Percentiles rank a stretch among this genome's conserved stretches.
Evolutionary conservation across 805 yeast species (phyloP).

Genomic region (Ogataea neopini): DNA sequence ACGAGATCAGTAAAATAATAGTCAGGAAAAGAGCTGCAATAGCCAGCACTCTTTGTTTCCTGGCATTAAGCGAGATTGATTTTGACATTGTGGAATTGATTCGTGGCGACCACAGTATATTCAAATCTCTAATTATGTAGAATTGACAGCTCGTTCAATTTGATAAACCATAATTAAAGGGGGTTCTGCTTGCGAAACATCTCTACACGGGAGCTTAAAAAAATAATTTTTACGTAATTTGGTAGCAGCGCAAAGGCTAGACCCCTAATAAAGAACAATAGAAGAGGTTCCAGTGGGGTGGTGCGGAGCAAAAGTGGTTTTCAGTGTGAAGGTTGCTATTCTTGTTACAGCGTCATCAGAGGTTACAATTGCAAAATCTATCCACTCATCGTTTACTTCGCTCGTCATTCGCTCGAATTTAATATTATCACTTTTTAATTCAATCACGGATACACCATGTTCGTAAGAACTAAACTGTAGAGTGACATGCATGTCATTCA

Average conservation of each 20-base stretch:
- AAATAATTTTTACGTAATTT: background rate
- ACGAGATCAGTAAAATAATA: conserved; percentile 38
- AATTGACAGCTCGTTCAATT: background rate
- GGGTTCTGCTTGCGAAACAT: background rate
- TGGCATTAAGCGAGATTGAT: conserved; percentile 21
- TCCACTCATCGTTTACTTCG: no score
- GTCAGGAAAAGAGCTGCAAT: conserved; percentile 43
- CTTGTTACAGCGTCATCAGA: no score
- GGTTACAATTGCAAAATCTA: no score
- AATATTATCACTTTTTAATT: background rate
- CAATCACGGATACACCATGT: background rate
- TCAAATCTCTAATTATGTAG: background rate
- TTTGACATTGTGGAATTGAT: conserved; percentile 6
- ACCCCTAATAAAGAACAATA: no score
- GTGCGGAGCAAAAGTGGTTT: no score
- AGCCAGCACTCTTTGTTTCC: conserved; percentile 43
- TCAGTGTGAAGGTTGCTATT: no score
- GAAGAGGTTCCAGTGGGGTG: no score
- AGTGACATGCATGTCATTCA: background rate
- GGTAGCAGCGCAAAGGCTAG: no score
- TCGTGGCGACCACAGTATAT: background rate
- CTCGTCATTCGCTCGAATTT: no score
- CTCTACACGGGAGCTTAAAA: background rate
- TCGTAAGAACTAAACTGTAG: background rate
- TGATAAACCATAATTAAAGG: background rate